These are phyloP conservation scores for Nematodospora valgi DNA, from an alignment of 805 yeast genomes.

Conservation along the genomic window DNA sequence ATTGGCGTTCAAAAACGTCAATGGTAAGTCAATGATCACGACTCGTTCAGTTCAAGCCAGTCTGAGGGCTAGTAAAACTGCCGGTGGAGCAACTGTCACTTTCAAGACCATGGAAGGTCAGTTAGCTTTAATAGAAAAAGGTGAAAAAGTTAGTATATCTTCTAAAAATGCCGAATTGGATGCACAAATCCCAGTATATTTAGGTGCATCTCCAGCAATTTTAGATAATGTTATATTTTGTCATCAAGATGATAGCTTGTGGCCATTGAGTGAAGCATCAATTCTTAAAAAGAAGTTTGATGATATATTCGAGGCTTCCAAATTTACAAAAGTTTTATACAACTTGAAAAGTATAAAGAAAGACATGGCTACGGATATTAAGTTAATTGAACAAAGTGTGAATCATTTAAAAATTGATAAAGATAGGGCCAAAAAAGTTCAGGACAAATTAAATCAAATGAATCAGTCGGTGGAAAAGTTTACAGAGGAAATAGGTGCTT, in stretches of 20 bases:
- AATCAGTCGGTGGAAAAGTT: constrained; percentile 42
- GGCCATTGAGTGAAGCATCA: constrained; percentile 96
- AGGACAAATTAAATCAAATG: constrained; percentile 44
- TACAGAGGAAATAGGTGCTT: constrained; percentile 42
- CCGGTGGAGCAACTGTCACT: constrained; percentile 34
- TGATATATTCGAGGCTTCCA: constrained; percentile 93
- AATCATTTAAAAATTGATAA: constrained; percentile 72
- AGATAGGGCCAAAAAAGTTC: constrained; percentile 62
- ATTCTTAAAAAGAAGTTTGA: constrained; percentile 87
- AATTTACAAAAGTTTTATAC: constrained; percentile 87
- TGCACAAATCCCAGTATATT: constrained; percentile 68
- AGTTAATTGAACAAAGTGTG: constrained; percentile 72
- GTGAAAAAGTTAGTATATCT: constrained; percentile 70
- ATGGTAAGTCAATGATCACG: constrained; percentile 75
- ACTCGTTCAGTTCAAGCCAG: constrained; percentile 80
- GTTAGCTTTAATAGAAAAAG: constrained; percentile 59
- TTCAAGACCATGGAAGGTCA: constrained; percentile 94
- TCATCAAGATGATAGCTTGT: constrained; percentile 93
- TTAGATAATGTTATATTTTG: constrained; percentile 92
- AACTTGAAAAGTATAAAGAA: constrained; percentile 71
- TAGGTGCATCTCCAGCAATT: constrained; percentile 87
- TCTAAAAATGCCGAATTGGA: constrained; percentile 85
- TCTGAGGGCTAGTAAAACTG: constrained; percentile 42
- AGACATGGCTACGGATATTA: constrained; percentile 72
- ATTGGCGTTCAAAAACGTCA: constrained; percentile 73